These are phyloP conservation scores for Fusarium pseudocircinatum DNA, from an alignment of 2,329 filamentous ascomycete genomes.

Conservation along the genomic window DNA sequence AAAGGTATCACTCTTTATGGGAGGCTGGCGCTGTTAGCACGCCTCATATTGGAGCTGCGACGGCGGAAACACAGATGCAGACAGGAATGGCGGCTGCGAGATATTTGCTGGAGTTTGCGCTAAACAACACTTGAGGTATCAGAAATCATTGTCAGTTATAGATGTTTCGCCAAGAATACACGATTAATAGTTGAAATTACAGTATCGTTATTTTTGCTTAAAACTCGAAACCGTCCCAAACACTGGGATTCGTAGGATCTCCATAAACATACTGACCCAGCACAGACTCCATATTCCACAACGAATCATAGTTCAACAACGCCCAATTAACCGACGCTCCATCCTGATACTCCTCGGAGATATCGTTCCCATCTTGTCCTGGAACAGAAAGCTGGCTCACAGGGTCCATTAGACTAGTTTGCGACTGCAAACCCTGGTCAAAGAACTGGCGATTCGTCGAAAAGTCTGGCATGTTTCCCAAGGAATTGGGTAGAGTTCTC, in stretches of 20 bases:
- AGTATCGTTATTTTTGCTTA: not conserved
- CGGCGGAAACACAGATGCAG: slow-evolving; percentile 46
- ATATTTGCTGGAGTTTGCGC: slow-evolving; percentile 35
- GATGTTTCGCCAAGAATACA: not conserved
- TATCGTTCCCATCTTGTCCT: not conserved
- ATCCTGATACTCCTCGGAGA: not conserved
- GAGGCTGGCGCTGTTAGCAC: slow-evolving; percentile 52
- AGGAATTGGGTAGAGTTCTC: not conserved
- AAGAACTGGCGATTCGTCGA: not conserved
- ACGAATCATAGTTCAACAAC: slow-evolving; percentile 10
- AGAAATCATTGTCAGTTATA: not conserved
- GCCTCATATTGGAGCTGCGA: slow-evolving; percentile 58
- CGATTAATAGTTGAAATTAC: not conserved
- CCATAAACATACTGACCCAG: slow-evolving; percentile 25
- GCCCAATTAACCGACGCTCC: slow-evolving; percentile 9
- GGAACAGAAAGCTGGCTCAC: not conserved
- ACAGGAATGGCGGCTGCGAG: slow-evolving; percentile 43
- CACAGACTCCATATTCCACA: slow-evolving; percentile 29
- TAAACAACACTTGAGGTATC: not conserved
- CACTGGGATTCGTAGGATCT: not conserved
- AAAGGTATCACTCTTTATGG: slow-evolving; percentile 49
- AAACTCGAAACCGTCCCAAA: slow-evolving; percentile 12
- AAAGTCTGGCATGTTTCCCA: not conserved
- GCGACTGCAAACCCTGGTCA: not conserved
- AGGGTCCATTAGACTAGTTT: not conserved